These are phyloP conservation scores for Syncephalis plumigaleata DNA, from an alignment of 371 early-diverging fungal genomes.

Conservation along the genomic window DNA sequence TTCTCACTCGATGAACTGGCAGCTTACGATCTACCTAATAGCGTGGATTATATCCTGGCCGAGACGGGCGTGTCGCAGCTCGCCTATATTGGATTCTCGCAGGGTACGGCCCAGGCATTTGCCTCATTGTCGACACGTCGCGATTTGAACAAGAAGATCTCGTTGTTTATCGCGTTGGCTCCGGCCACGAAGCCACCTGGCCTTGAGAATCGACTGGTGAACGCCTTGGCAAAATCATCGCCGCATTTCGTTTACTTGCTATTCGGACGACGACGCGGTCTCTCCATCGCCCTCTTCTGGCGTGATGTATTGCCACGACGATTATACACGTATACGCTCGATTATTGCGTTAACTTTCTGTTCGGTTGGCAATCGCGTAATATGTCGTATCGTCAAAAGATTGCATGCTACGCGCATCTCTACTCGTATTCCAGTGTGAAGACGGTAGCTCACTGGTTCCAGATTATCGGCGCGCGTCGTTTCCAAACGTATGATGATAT, in stretches of 20 bases:
- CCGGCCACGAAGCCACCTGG: conserved; percentile 82
- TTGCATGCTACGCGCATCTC: conserved; percentile 71
- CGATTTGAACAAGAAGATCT: conserved; percentile 61
- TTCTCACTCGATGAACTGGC: conserved; percentile 88
- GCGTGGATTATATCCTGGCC: conserved; percentile 68
- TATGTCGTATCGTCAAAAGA: conserved; percentile 54
- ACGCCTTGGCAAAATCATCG: conserved; percentile 68
- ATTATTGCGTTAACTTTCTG: conserved; percentile 47
- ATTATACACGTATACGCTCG: conserved; percentile 61
- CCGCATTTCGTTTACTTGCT: conserved; percentile 83
- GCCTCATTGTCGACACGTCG: conserved; percentile 70
- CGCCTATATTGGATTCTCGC: conserved; percentile 91
- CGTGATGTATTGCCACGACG: conserved; percentile 55
- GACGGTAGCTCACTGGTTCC: conserved; percentile 88
- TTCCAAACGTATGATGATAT: conserved; percentile 91
- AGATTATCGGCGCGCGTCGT: conserved; percentile 71
- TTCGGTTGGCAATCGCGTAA: conserved; percentile 75
- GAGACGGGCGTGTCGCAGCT: conserved; percentile 58
- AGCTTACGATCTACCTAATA: conserved; percentile 67
- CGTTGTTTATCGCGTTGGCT: conserved; percentile 78
- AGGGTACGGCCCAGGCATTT: conserved; percentile 88
- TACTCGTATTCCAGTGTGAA: conserved; percentile 85
- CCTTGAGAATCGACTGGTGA: conserved; percentile 59
- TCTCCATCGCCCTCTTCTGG: conserved; percentile 77
- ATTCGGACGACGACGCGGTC: conserved; percentile 69